Base-by-base conservation (phyloP, 345 rosid genomes). In the Excoecaria cochinchinensis region DNA sequence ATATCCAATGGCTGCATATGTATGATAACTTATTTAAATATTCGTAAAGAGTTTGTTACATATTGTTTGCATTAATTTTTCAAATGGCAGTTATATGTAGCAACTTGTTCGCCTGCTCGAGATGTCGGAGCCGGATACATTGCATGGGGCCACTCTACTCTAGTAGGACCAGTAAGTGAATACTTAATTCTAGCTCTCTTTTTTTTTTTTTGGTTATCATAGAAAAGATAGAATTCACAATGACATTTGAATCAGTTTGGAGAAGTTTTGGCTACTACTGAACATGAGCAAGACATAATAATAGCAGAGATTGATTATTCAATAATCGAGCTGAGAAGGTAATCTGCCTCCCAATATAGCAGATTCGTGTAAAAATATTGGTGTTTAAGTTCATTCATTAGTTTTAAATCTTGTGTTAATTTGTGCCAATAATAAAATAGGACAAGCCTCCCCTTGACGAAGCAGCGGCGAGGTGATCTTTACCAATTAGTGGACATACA, bases 101-200 rank as follows among this genome's bases (percentile, higher is more conserved):
- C 96, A 57, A 95, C 99, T 44, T 95, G 97, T 74, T 91, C 98
- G 17, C 99, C 97, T 68, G 97, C 99, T 64, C 84, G 97, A 81
- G 96, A 90, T 81, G 81, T 79, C 47, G 87, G 84, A 75, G 91
- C 90, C 52, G 81, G 92, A 74, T 95, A 91, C 79, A 88, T 91
- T 67, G 95, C 98, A 53, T 95, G 99, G 99, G 99, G 99, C 13
- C 99, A 95, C 80, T 95, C 99, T 58, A 93, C 97, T 64, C 91
- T 93, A 52, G 86, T 93, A 22, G 99, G 93, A 84, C 97, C 93
- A 4, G 93, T 91, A 77, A 89, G 97, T 84, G 38, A 69, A 80
- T 80, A 9, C 6, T 22, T 47, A 31, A 47, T 59, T 4, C n/a
- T 59, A 44, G 64, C 15, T n/a, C 51, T 31, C 8, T 60, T 48